Conservation (phyloP, 2,329 filamentous ascomycete species). For the Alternaria longipes region DNA sequence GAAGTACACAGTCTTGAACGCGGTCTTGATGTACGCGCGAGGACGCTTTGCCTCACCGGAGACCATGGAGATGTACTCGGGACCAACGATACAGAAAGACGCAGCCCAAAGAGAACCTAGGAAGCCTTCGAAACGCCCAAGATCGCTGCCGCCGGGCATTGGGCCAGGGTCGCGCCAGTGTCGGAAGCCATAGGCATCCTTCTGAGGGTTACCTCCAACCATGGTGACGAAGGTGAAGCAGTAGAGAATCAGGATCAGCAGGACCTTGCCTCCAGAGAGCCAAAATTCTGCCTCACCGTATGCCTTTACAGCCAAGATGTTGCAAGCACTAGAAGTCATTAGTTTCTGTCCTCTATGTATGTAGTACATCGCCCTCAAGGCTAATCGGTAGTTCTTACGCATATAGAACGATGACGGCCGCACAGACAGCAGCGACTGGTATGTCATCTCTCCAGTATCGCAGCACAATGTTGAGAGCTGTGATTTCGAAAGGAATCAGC, state of each 20-base stretch:
- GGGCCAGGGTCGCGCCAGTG: conserved; percentile 54
- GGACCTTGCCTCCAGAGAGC: conserved; percentile 57
- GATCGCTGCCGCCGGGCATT: conserved; percentile 35
- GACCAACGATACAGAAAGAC: conserved; percentile 59
- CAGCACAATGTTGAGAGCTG: conserved; percentile 53
- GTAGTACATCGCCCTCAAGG: neutral
- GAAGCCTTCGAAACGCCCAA: conserved; percentile 50
- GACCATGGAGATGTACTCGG: conserved; percentile 61
- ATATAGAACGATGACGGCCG: conserved; percentile 55
- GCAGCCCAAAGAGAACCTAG: conserved; percentile 54
- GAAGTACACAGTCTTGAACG: conserved; percentile 60
- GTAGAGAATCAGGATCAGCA: conserved; percentile 58
- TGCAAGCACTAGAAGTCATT: conserved; percentile 53
- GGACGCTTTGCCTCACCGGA: conserved; percentile 58
- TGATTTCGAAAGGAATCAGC: conserved; percentile 63
- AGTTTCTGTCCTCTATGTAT: conserved; percentile 13
- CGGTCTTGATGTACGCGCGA: conserved; percentile 57
- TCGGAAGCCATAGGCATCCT: conserved; percentile 56
- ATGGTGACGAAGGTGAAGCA: conserved; percentile 59
- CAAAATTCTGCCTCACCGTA: conserved; percentile 59
- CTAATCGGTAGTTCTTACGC: conserved; percentile 42
- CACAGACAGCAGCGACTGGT: conserved; percentile 52
- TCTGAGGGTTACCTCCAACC: conserved; percentile 56
- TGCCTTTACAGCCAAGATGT: conserved; percentile 56
- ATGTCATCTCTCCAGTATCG: conserved; percentile 58